These are phyloP conservation scores for Hymenochaete sp. DNA, from an alignment of 1,284 basidiomycete genomes.

Conservation along the genomic window DNA sequence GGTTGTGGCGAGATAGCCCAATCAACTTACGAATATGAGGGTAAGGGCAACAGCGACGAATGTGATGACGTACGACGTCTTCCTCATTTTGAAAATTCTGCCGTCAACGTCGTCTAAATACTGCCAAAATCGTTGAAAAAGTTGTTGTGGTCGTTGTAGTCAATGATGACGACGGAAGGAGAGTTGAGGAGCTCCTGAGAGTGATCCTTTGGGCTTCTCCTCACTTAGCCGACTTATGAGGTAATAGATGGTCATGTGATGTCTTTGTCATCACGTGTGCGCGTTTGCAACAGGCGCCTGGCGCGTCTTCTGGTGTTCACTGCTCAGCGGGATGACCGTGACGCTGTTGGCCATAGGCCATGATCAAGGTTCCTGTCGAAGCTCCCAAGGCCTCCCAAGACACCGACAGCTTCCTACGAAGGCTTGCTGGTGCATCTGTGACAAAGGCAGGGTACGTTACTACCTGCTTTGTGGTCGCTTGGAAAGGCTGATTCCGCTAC, in stretches of 20 bases:
- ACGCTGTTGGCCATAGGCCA: no score
- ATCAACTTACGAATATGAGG: slow-evolving; percentile 42
- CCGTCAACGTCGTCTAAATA: not conserved
- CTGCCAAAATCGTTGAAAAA: not conserved
- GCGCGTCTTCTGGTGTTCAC: no score
- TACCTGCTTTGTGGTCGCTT: not conserved
- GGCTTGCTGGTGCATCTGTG: slow-evolving; percentile 69
- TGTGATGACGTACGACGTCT: slow-evolving; percentile 53
- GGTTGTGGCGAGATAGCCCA: slow-evolving; percentile 1
- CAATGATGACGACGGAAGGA: not conserved
- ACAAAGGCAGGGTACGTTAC: slow-evolving; percentile 65
- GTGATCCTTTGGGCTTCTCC: no score
- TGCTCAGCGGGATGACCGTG: no score
- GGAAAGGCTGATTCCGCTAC: not conserved
- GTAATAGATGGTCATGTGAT: no score
- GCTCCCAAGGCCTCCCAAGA: slow-evolving; percentile 12
- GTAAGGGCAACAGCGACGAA: slow-evolving; percentile 44
- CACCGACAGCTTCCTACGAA: slow-evolving; percentile 50
- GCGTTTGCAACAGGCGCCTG: no score
- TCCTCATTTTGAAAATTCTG: slow-evolving; percentile 42
- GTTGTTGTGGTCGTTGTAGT: slow-evolving; percentile 1
- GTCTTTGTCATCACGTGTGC: no score
- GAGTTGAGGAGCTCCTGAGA: no score
- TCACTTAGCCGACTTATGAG: no score
- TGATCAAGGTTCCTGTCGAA: slow-evolving; percentile 2